Evolutionary conservation across 2,329 filamentous ascomycete species (phyloP), one percentile per base, ranked within the genome.

Genomic region (Triangularia setosa): DNA sequence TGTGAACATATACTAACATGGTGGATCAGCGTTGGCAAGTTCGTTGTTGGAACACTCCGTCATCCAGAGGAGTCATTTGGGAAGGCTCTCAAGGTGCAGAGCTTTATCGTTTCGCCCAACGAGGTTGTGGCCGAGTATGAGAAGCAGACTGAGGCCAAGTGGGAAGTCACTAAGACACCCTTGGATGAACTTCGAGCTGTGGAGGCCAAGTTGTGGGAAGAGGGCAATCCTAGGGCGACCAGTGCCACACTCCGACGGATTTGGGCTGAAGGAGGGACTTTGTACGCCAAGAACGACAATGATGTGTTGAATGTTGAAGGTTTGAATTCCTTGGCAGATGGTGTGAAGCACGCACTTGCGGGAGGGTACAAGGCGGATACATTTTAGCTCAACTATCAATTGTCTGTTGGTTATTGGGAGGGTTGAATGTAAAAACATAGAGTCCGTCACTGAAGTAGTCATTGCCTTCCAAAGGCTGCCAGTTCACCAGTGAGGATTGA

Each of bases 271-370:
- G 90, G 90, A 0, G 87, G 87, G 1, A 92, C 90, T 0, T 73
- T 92, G 55, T 92, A 92, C 72, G 83, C 86, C 1, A 83, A 84
- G 75, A 84, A 87, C 62, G 89, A 91, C 72, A 92, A 92, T 70
- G 81, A 79, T 27, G 69, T 80, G 1, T 80, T 92, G 61, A 85
- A 81, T 0, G 40, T 83, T 11, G 80, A 80, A 8, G 77, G 83
- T 25, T 73, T 83, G 60, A 84, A 89, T 64, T 81, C 80, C 0
- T 72, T 91, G 67, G 75, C 74, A 58, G 69, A 60, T 0, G 75
- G 70, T 0, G 71, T 77, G 7, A 67, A 65, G 59, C 69, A 67
- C 25, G 68, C 69, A 2, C 60, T 74, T 14, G 63, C 62, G 0
- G 70, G 69, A 9, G 71, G 68, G 1, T 73, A 68, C 40, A 68